These are phyloP conservation scores for Ophidiomyces ophidiicola DNA, from an alignment of 2,329 filamentous ascomycete genomes.

Conservation along the genomic window DNA sequence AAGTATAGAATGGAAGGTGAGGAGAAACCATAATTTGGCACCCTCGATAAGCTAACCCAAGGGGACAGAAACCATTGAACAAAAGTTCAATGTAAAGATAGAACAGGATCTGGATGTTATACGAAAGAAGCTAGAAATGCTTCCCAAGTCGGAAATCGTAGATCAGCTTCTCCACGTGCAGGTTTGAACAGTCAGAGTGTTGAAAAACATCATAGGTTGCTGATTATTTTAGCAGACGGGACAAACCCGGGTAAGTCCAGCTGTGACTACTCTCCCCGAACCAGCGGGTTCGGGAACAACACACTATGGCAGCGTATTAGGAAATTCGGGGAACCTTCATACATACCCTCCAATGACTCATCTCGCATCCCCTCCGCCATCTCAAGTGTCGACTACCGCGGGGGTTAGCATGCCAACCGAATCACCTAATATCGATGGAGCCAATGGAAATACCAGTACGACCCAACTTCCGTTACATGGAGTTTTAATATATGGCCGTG, in stretches of 20 bases:
- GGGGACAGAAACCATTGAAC: conserved; percentile 15
- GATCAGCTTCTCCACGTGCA: conserved; percentile 18
- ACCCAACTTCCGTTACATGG: background rate
- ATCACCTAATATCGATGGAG: conserved; percentile 5
- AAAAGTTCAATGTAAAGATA: conserved; percentile 13
- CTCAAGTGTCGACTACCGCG: too few species aligned
- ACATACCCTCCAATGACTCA: too few species aligned
- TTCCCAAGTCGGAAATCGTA: conserved; percentile 16
- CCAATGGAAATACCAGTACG: background rate
- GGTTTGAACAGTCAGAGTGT: conserved; percentile 5
- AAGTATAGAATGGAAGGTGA: conserved; percentile 21
- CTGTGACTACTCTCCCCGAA: too few species aligned
- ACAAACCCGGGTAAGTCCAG: too few species aligned
- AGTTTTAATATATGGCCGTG: background rate
- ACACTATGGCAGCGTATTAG: too few species aligned
- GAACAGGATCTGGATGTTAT: conserved; percentile 16
- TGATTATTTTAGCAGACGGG: too few species aligned
- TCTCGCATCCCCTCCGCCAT: too few species aligned
- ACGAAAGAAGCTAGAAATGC: conserved; percentile 15
- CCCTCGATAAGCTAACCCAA: background rate
- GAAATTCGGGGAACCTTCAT: too few species aligned
- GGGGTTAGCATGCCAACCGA: too few species aligned
- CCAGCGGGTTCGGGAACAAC: too few species aligned
- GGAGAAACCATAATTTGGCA: background rate
- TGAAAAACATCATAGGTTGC: background rate